These are phyloP conservation scores for Aspergillus cristatus DNA, from an alignment of 495 filamentous ascomycete genomes.

Conservation along the genomic window DNA sequence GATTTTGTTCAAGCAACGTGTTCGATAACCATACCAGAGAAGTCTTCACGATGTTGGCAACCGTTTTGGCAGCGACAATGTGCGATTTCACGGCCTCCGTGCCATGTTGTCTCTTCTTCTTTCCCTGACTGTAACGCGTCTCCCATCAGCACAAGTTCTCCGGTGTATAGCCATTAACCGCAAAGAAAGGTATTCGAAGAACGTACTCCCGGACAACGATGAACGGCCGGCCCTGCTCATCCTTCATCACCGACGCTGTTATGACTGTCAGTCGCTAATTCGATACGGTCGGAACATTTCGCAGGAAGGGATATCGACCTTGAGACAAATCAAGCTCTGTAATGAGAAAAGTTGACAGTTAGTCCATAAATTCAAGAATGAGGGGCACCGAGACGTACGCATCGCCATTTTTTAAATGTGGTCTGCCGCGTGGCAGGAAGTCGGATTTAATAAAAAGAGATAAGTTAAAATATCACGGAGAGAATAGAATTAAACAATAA, in stretches of 20 bases:
- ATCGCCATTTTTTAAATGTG: constrained; percentile 53
- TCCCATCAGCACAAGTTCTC: too few species aligned
- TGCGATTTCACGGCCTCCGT: constrained; percentile 96
- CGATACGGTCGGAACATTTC: neutral
- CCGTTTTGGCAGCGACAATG: constrained; percentile 91
- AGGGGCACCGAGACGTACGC: constrained; percentile 45
- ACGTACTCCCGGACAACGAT: constrained; percentile 97
- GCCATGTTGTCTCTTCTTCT: constrained; percentile 93
- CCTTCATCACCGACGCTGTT: constrained; percentile 66
- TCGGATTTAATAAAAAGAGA: constrained; percentile 6
- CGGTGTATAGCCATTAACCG: too few species aligned
- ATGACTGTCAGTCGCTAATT: constrained; percentile 19
- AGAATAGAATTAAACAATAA: constrained; percentile 7
- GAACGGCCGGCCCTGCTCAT: constrained; percentile 95
- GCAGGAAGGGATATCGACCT: constrained; percentile 32
- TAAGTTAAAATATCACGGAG: neutral
- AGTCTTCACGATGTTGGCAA: constrained; percentile 94
- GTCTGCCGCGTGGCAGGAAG: constrained; percentile 26
- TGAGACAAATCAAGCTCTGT: constrained; percentile 69
- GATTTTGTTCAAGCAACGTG: constrained; percentile 1
- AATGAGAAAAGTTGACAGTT: constrained; percentile 13
- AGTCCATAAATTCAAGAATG: constrained; percentile 19
- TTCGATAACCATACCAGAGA: constrained; percentile 51
- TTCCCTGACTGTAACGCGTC: constrained; percentile 65
- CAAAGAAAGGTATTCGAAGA: constrained; percentile 11